These are phyloP conservation scores for Stellera chamaejasme DNA, from an alignment of 345 rosid species.

Conservation along the genomic window DNA sequence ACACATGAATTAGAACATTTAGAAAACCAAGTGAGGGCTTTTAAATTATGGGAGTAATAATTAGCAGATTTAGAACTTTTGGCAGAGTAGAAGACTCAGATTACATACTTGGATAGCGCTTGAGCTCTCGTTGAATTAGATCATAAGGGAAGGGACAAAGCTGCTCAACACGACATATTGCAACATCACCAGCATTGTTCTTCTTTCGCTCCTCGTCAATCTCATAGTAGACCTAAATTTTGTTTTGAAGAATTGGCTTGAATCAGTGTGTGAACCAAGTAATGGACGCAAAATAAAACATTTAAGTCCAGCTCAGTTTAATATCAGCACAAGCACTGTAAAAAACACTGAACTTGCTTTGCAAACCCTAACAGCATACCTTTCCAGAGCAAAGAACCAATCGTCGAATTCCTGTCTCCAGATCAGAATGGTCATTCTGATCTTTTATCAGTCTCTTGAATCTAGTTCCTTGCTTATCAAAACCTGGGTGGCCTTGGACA, in stretches of 20 bases:
- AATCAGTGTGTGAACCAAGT: neutral
- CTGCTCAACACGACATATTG: conserved; percentile 80
- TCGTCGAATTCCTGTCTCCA: conserved; percentile 81
- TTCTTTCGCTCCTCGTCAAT: conserved; percentile 61
- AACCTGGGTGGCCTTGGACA: conserved; percentile 91
- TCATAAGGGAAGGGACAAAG: conserved; percentile 79
- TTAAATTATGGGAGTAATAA: too few species aligned
- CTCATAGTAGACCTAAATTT: conserved; percentile 49
- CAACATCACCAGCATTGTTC: conserved; percentile 42
- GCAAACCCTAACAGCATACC: conserved; percentile 25
- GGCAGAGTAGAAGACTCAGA: neutral
- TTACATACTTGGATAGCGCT: conserved; percentile 62
- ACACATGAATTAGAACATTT: neutral
- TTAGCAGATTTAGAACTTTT: neutral
- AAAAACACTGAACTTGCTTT: too few species aligned
- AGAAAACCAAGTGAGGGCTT: neutral
- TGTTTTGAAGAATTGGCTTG: neutral
- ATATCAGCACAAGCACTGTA: too few species aligned
- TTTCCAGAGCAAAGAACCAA: conserved; percentile 92
- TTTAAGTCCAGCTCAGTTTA: too few species aligned
- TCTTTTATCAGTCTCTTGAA: conserved; percentile 91
- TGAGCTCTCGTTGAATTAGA: conserved; percentile 71
- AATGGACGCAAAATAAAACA: too few species aligned
- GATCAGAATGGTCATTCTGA: conserved; percentile 68
- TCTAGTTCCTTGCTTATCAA: conserved; percentile 94